phyloP scores from a whole-genome alignment of 495 filamentous ascomycete genomes.

The Neurospora cerealis region DNA sequence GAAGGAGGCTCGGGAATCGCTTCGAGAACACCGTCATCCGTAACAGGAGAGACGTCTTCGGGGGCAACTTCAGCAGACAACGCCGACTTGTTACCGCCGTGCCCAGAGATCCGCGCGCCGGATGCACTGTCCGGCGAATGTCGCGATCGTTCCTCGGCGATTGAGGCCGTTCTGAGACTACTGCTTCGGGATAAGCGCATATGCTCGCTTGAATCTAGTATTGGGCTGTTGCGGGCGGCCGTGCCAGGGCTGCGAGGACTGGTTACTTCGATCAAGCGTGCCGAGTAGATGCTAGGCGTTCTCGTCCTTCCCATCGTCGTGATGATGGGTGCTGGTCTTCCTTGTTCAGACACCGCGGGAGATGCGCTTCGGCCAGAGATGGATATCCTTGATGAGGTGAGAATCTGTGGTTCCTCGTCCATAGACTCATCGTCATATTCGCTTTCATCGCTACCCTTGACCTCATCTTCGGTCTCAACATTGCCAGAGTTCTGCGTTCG shows the following conservation, averaged over 20 bases:
- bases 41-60: not conserved
- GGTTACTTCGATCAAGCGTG: conserved; percentile 44
- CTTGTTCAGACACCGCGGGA: conserved; percentile 29
- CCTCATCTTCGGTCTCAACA: conserved; percentile 6
- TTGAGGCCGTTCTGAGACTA: conserved; percentile 31
- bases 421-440: conserved; percentile 38
- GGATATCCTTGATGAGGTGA: conserved; percentile 46
- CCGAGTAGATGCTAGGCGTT: conserved; percentile 42
- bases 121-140: conserved; percentile 11
- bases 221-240: conserved; percentile 32
- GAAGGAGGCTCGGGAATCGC: not conserved
- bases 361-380: conserved; percentile 37
- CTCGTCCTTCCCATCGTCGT: conserved; percentile 26
- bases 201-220: conserved; percentile 27
- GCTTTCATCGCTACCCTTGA: conserved; percentile 25
- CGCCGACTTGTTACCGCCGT: conserved; percentile 10
- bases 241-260: conserved; percentile 33
- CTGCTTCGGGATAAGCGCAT: conserved; percentile 23
- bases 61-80: conserved; percentile 3
- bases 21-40: not conserved
- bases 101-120: conserved; percentile 8
- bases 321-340: conserved; percentile 27
- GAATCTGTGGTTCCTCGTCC: conserved; percentile 42
- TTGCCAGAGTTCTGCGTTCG: not conserved
- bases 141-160: conserved; percentile 24